Evolutionary conservation across 768 basidiomycete species (phyloP), one percentile per base, ranked within the genome.

Genomic region (Phaffia tasmanica): DNA sequence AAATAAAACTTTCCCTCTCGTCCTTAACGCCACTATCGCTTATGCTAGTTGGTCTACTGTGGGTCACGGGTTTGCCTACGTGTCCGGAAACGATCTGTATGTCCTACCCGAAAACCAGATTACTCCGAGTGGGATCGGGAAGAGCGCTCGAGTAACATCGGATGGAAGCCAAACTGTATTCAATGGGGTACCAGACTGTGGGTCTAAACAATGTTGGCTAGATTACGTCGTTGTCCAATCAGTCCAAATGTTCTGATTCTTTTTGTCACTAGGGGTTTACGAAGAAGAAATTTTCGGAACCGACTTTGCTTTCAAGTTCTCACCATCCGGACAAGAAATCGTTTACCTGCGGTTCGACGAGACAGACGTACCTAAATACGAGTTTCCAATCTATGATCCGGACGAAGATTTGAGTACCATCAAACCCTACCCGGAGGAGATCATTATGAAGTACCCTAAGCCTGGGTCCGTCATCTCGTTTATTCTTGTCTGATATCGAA

Each of bases 341-440:
- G 90, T 92, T 0, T 99, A 87, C 80, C 83, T 97, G 53, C 78
- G 82, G 15, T 85, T 89, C 69, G 90, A 99, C 74, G 94, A 98
- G 78, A 87, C 88, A 0, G 78, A 80, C 0, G 95, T 99, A 2
- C 62, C 87, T 87, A 47, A 56, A 72, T 99, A 84, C 77, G 82
- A 80, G 49, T 89, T 89, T 78, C 91, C 93, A 1, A 81, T 97
- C 54, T 99, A 94, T 78, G 97, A 97, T 72, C 89, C 90, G 19
- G 84, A 85, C 0, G 79, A 82, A 0, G 81, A 90, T 74, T 78
- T 84, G 57, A 79, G 83, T 72, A 78, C 81, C 32, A 85, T 90
- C 32, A 79, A 87, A 49, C 90, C 90, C 42, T 97, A 94, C 75
- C 62, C 74, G 1, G 70, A 74, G 23, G 74, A 76, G 51, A 65